These are phyloP conservation scores for Glycine soja DNA, from an alignment of 306 rosid species.

Conservation along the genomic window DNA sequence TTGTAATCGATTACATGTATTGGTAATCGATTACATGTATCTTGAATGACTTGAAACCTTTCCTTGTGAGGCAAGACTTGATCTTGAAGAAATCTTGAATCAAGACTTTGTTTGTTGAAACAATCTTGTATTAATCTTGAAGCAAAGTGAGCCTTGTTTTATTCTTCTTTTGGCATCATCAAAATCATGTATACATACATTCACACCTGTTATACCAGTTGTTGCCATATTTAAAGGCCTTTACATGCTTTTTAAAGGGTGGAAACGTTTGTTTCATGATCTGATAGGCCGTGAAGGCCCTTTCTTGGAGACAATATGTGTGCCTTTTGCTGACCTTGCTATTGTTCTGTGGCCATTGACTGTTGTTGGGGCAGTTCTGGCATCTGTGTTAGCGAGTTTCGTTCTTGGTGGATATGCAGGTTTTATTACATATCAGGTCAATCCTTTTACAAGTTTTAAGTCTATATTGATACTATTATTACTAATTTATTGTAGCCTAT, in stretches of 20 bases:
- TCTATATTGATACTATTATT: background rate
- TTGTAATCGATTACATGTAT: too few species aligned
- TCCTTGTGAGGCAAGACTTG: too few species aligned
- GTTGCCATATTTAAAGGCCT: slow-evolving; percentile 74
- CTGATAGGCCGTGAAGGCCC: slow-evolving; percentile 99
- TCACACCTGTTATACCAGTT: slow-evolving; percentile 68
- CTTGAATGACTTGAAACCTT: too few species aligned
- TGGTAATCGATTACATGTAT: too few species aligned
- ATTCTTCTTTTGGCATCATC: too few species aligned
- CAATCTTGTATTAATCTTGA: too few species aligned
- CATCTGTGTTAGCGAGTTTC: slow-evolving; percentile 67
- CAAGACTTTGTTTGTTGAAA: too few species aligned
- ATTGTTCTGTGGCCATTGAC: slow-evolving; percentile 94
- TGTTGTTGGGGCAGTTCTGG: slow-evolving; percentile 78
- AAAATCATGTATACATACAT: too few species aligned
- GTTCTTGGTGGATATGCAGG: slow-evolving; percentile 88
- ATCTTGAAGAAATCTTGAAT: too few species aligned
- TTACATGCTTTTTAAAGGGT: slow-evolving; percentile 95
- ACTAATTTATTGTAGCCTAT: background rate
- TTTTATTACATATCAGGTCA: slow-evolving; percentile 80
- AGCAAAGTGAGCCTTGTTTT: too few species aligned
- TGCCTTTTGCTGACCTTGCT: slow-evolving; percentile 95
- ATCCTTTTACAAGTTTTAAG: slow-evolving; percentile 13
- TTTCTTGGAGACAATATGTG: slow-evolving; percentile 96
- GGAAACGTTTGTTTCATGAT: slow-evolving; percentile 93